A percentile compares a stretch with the other conserved stretches of the same genome.
These are phyloP conservation scores for Aspergillus hortae DNA, from an alignment of 2,329 filamentous ascomycete species.

Conservation along the genomic window DNA sequence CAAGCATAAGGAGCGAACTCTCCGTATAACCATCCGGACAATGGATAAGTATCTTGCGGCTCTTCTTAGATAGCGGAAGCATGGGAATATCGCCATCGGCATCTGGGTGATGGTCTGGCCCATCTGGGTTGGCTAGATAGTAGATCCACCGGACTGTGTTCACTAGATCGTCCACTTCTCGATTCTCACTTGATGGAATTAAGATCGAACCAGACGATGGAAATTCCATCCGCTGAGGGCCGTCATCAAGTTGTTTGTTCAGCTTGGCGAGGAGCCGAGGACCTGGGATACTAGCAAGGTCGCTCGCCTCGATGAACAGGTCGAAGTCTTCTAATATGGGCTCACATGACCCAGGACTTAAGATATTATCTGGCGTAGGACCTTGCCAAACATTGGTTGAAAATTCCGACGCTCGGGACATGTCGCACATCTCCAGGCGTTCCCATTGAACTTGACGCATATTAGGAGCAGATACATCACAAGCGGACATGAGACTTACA, in stretches of 20 bases:
- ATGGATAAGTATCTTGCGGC: conserved; percentile 78
- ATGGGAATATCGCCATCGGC: conserved; percentile 58
- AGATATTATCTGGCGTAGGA: conserved; percentile 70
- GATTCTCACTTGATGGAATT: conserved; percentile 76
- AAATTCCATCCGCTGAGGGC: conserved; percentile 67
- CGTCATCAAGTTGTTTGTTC: conserved; percentile 52
- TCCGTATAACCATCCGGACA: conserved; percentile 97
- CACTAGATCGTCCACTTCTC: conserved; percentile 78
- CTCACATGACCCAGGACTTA: conserved; percentile 38
- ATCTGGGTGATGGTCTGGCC: conserved; percentile 38
- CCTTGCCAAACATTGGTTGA: conserved; percentile 87
- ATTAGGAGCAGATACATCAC: conserved; percentile 7
- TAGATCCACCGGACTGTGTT: conserved; percentile 90
- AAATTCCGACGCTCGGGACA: conserved; percentile 88
- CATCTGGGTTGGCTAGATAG: conserved; percentile 66
- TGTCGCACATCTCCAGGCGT: conserved; percentile 84
- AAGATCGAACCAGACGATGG: conserved; percentile 92
- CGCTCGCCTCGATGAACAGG: conserved; percentile 82
- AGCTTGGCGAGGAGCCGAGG: conserved; percentile 62
- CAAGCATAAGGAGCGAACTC: conserved; percentile 79
- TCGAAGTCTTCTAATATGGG: conserved; percentile 64
- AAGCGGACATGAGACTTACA: conserved; percentile 44
- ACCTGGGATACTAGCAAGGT: conserved; percentile 73
- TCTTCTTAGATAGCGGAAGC: conserved; percentile 36
- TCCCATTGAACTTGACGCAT: conserved; percentile 66